These are phyloP conservation scores for Ammopiptanthus mongolicus DNA, from an alignment of 306 rosid genomes.

Conservation along the genomic window DNA sequence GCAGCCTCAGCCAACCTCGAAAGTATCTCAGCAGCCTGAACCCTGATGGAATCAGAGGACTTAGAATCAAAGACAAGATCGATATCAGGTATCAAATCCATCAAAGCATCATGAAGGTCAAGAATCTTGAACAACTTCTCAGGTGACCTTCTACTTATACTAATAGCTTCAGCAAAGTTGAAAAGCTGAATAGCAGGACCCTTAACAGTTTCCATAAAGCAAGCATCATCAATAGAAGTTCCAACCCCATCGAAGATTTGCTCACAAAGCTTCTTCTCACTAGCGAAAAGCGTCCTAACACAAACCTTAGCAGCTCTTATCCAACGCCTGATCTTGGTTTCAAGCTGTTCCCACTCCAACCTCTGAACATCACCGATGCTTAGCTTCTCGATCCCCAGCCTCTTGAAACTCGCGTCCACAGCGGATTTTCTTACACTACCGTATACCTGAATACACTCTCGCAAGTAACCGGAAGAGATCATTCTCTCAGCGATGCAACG, in stretches of 20 bases:
- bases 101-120: conserved; percentile 82
- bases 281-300: conserved; percentile 67
- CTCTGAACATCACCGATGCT: conserved; percentile 96
- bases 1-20: conserved; percentile 94
- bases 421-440: conserved; percentile 84
- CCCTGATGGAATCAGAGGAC: conserved; percentile 71
- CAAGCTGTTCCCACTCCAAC: conserved; percentile 84
- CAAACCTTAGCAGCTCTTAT: conserved; percentile 81
- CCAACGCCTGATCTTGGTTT: conserved; percentile 89
- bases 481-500: conserved; percentile 83
- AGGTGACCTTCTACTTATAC: conserved; percentile 85
- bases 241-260: conserved; percentile 79
- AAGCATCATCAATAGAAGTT: conserved; percentile 77
- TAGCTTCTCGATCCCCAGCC: conserved; percentile 71
- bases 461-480: conserved; percentile 75
- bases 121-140: conserved; percentile 92
- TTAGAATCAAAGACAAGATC: conserved; percentile 84
- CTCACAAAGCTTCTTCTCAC: conserved; percentile 89
- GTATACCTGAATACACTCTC: conserved; percentile 93
- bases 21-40: conserved; percentile 90
- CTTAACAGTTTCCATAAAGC: conserved; percentile 91
- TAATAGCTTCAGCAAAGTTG: conserved; percentile 87
- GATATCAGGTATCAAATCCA: conserved; percentile 84
- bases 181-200: conserved; percentile 93
- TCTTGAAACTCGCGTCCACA: conserved; percentile 67